Conservation (phyloP, 2,329 filamentous ascomycete species). For the Penicillium sp. region DNA sequence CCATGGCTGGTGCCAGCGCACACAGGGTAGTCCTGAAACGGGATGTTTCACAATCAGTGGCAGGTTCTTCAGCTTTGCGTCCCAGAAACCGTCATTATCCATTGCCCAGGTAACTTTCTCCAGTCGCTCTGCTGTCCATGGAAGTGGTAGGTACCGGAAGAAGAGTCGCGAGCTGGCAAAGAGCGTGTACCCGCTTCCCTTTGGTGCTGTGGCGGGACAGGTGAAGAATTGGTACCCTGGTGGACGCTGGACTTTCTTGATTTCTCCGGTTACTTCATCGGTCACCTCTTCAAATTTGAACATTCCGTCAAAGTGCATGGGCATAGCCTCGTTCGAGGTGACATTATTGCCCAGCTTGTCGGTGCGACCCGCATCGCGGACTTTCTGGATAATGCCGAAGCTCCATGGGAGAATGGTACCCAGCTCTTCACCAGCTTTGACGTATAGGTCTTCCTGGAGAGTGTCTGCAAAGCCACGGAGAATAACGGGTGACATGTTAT, state of each 20-base stretch:
- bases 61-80: slow-evolving; percentile 42
- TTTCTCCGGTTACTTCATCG: slow-evolving; percentile 37
- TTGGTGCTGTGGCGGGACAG: slow-evolving; percentile 40
- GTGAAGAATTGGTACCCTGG: slow-evolving; percentile 54
- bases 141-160: slow-evolving; percentile 44
- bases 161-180: slow-evolving; percentile 51
- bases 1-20: slow-evolving; percentile 55
- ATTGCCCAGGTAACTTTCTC: slow-evolving; percentile 43
- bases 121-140: slow-evolving; percentile 23
- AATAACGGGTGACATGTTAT: slow-evolving; percentile 51
- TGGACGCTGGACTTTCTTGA: slow-evolving; percentile 41
- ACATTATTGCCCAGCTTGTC: slow-evolving; percentile 50
- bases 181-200: slow-evolving; percentile 51
- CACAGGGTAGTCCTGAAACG: slow-evolving; percentile 43
- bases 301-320: slow-evolving; percentile 55
- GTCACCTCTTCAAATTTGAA: slow-evolving; percentile 49
- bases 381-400: slow-evolving; percentile 50
- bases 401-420: slow-evolving; percentile 50
- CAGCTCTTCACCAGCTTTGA: slow-evolving; percentile 46
- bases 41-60: slow-evolving; percentile 47
- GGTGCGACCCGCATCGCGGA: slow-evolving; percentile 47
- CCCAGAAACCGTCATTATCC: slow-evolving; percentile 46
- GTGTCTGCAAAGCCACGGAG: slow-evolving; percentile 51
- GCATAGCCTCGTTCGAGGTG: slow-evolving; percentile 52
- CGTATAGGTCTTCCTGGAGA: slow-evolving; percentile 43